phyloP scores from a whole-genome alignment of 345 rosid species.

The Populus nigra region DNA sequence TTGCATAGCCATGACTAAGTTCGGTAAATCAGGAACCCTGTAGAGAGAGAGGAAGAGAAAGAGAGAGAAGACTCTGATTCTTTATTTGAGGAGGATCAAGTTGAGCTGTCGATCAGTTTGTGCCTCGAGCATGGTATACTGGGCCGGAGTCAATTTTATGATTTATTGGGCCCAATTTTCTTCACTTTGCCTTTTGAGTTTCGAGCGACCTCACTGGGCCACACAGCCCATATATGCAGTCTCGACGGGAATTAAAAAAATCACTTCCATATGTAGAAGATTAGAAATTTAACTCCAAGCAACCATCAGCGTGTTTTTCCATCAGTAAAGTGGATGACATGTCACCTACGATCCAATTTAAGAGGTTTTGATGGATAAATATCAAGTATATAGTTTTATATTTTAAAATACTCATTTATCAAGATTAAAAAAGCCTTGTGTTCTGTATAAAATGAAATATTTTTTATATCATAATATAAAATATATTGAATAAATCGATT shows the following conservation, averaged over 20 bases:
- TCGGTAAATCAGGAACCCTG: constrained; percentile 3
- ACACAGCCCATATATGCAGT: background rate
- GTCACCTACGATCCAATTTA: too few species aligned
- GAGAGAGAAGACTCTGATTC: background rate
- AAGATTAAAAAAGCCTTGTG: too few species aligned
- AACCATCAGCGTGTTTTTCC: too few species aligned
- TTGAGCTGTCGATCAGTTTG: background rate
- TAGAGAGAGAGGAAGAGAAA: background rate
- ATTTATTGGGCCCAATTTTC: background rate
- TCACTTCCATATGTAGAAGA: background rate
- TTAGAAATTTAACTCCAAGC: too few species aligned
- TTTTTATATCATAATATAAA: too few species aligned
- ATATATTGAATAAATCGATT: too few species aligned
- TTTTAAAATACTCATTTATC: too few species aligned
- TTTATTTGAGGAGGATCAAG: background rate
- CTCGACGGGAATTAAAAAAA: background rate
- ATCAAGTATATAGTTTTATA: too few species aligned
- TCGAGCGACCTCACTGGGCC: background rate
- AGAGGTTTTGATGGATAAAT: too few species aligned
- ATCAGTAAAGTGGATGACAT: too few species aligned
- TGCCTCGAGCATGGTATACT: background rate
- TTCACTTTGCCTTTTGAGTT: background rate
- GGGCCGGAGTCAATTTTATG: background rate
- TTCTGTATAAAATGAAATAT: too few species aligned
- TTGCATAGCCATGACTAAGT: constrained; percentile 69